These are phyloP conservation scores for Acanthamoeba lenticulata DNA, from an alignment of 208 protist species.

Conservation along the genomic window DNA sequence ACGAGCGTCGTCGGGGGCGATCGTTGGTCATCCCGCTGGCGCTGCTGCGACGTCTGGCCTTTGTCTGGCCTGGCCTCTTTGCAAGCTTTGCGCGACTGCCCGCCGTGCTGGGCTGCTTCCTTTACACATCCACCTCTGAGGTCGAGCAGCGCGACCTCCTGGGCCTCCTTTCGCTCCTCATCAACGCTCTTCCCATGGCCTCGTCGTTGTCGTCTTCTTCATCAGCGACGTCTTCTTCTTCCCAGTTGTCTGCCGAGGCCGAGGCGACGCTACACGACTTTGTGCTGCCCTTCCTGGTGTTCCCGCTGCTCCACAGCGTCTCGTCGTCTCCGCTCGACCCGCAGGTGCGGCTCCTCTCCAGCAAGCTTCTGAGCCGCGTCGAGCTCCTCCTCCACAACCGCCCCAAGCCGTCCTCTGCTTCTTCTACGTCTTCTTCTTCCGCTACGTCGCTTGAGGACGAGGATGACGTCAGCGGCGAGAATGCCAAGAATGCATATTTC, in stretches of 20 bases:
- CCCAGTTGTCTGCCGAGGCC: too few species aligned
- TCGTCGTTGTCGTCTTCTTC: too few species aligned
- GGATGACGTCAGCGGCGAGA: not conserved
- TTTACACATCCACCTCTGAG: constrained; percentile 26
- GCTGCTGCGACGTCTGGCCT: not conserved
- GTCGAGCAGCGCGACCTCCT: constrained; percentile 7
- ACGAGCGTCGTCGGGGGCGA: not conserved
- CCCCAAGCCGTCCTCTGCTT: not conserved
- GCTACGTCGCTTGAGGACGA: not conserved
- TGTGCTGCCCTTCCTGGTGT: constrained; percentile 29
- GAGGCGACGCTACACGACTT: not conserved
- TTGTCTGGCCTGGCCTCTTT: not conserved
- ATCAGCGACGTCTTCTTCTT: too few species aligned
- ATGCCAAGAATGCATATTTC: not conserved
- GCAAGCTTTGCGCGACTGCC: not conserved
- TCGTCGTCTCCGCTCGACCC: constrained; percentile 22
- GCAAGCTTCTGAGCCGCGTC: constrained; percentile 1
- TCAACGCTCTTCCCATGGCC: constrained; percentile 36
- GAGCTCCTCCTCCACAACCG: not conserved
- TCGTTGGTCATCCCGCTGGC: not conserved
- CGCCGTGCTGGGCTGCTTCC: not conserved
- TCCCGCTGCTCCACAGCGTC: constrained; percentile 41
- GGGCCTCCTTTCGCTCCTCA: not conserved
- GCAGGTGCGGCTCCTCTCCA: not conserved
- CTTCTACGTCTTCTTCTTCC: too few species aligned